Evolutionary conservation across 2,329 filamentous ascomycete genomes (phyloP).

Genomic region (Venturia aucupariae): DNA sequence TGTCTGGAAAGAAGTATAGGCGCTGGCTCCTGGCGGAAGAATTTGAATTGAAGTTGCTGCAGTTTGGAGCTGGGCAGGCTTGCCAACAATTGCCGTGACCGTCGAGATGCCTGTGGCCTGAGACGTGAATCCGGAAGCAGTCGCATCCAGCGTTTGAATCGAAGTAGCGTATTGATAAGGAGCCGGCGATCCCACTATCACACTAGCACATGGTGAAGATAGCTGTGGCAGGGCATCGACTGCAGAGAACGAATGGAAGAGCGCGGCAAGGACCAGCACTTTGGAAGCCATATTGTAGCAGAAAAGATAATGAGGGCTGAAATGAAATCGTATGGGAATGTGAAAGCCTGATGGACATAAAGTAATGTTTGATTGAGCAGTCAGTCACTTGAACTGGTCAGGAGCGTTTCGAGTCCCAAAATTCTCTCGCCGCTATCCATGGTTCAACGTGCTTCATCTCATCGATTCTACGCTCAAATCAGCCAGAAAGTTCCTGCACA

Average conservation of each 20-base stretch:
- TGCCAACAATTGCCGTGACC: neutral
- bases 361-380: too few species aligned
- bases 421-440: too few species aligned
- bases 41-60: neutral
- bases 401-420: too few species aligned
- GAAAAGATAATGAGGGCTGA: neutral
- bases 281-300: neutral
- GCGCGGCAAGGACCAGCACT: neutral
- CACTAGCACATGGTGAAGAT: neutral
- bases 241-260: neutral
- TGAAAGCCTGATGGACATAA: neutral
- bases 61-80: neutral
- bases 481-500: too few species aligned
- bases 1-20: neutral
- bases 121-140: neutral
- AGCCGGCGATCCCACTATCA: neutral
- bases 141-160: neutral
- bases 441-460: too few species aligned
- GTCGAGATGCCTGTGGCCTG: neutral
- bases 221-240: neutral
- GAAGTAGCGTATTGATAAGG: neutral
- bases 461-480: too few species aligned
- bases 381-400: too few species aligned
- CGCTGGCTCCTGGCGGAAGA: neutral
- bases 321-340: neutral